Percentiles rank a stretch among this genome's conserved stretches.
These are phyloP conservation scores for Leishmania turanica DNA, from an alignment of 208 protist species.

Conservation along the genomic window DNA sequence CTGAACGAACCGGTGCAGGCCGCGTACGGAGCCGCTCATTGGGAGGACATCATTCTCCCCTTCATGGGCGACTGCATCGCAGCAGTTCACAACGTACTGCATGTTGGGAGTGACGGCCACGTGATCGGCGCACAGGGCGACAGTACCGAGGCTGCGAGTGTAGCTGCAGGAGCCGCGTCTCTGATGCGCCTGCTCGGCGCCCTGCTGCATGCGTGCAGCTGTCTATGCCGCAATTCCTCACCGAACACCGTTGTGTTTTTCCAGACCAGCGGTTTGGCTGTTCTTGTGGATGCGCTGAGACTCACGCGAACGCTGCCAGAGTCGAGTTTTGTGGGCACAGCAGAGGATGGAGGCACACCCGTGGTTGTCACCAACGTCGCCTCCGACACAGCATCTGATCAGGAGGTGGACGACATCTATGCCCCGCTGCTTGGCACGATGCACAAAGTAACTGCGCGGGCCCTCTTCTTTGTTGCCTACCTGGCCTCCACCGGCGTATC, in stretches of 20 bases:
- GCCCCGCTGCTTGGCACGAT: slow-evolving; percentile 2
- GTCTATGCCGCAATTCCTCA: slow-evolving; percentile 61
- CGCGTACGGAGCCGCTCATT: slow-evolving; percentile 43
- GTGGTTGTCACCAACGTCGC: not conserved
- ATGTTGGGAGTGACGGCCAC: not conserved
- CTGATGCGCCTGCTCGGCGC: slow-evolving; percentile 35
- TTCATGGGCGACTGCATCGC: slow-evolving; percentile 16
- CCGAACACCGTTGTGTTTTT: slow-evolving; percentile 51
- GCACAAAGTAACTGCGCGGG: slow-evolving; percentile 46
- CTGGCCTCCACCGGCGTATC: slow-evolving; percentile 49
- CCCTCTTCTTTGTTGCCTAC: slow-evolving; percentile 57
- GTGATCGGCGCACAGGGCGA: not conserved
- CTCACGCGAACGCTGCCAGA: slow-evolving; percentile 2
- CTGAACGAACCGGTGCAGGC: slow-evolving; percentile 65
- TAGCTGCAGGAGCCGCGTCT: not conserved
- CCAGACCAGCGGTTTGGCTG: slow-evolving; percentile 37
- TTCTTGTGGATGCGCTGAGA: slow-evolving; percentile 20
- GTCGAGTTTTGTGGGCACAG: not conserved
- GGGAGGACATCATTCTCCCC: slow-evolving; percentile 33
- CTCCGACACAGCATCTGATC: not conserved
- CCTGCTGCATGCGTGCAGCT: slow-evolving; percentile 69
- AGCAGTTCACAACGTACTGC: not conserved
- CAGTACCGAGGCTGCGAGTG: not conserved
- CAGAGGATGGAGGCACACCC: not conserved
- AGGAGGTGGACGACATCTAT: not conserved